A percentile compares a stretch with the other conserved stretches of the same genome.
Conservation (phyloP, 495 filamentous ascomycete genomes). For the Amniculicola lignicola region DNA sequence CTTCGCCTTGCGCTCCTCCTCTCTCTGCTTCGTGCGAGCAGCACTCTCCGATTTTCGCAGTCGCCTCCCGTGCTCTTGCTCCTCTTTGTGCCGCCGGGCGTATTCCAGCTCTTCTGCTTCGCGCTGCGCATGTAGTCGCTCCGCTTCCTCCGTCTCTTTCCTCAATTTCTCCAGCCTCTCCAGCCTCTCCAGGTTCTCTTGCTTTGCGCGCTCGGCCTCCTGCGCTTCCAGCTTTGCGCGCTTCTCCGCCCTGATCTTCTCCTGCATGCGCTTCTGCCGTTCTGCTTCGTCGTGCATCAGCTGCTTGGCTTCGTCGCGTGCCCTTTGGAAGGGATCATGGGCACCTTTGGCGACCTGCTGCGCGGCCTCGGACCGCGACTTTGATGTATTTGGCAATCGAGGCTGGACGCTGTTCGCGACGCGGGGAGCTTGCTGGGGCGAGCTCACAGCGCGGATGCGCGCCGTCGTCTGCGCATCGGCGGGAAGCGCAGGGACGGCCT, state of each 20-base stretch:
- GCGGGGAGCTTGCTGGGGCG: conserved; percentile 6
- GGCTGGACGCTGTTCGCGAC: conserved; percentile 13
- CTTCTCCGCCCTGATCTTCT: conserved; percentile 28
- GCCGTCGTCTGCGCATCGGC: neutral
- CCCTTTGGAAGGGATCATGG: conserved; percentile 13
- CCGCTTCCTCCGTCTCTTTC: conserved; percentile 24
- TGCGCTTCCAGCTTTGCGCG: conserved; percentile 25
- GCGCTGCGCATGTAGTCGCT: conserved; percentile 20
- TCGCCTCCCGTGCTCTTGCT: conserved; percentile 20
- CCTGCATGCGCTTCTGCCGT: conserved; percentile 30
- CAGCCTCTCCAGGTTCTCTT: conserved; percentile 15
- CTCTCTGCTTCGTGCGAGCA: conserved; percentile 6
- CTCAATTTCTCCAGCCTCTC: conserved; percentile 18
- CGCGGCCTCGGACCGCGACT: conserved; percentile 6
- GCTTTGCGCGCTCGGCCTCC: conserved; percentile 12
- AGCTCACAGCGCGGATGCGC: conserved; percentile 22
- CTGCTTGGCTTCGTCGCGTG: conserved; percentile 32
- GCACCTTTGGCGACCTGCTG: conserved; percentile 1
- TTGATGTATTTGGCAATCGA: conserved; percentile 9
- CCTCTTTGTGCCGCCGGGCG: conserved; percentile 23
- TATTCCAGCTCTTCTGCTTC: conserved; percentile 26
- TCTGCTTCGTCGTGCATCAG: conserved; percentile 33
- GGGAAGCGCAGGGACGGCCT: conserved; percentile 13
- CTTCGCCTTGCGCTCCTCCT: conserved; percentile 25
- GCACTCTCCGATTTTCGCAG: conserved; percentile 21